Evolutionary conservation across 2,329 filamentous ascomycete species (phyloP), one percentile per base, ranked within the genome.

Genomic region (Massarina eburnea): DNA sequence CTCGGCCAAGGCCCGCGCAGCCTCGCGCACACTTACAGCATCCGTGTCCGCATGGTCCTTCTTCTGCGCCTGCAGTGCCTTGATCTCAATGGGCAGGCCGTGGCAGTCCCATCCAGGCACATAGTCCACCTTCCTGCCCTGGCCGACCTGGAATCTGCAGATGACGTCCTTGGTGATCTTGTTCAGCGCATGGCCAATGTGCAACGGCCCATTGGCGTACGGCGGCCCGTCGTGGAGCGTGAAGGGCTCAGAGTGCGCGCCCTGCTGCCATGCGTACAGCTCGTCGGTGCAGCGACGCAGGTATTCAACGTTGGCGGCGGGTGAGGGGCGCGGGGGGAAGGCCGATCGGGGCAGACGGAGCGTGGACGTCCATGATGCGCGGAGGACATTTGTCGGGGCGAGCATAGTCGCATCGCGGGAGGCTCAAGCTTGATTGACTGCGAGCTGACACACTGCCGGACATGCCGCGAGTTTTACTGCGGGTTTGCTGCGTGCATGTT

Each of bases 41-140:
- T 67, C 69, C 38, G 72, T 66, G 40, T 67, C 53, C 15, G 61
- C 41, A 4, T 55, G 58, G 61, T 62, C 55, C 61, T 74, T 65
- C 66, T 76, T 62, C 56, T 71, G 64, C 55, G 74, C 71, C 59
- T 88, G 87, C 14, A 99, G 79, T 19, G 91, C 94, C 73, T 97
- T 99, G 59, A 97, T 80, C 77, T 99, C 94, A 64, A 99, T 99
- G 1, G 94, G 94, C 39, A 99, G 79, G 0, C 94, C 94, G 75
- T 99, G 94, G 57, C 94, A 99, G 68, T 99, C 95, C 94, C 94
- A 99, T 36, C 94, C 92, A 2, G 94, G 94, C 14, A 91, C 78
- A 64, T 95, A 99, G 30, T 84, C 78, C 26, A 97, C 85, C 51
- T 82, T 79, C 57, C 81, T 85, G 15, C 89, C 94, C 63, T 86